Evolutionary conservation across 108 stramenopile species (phyloP), one percentile per base, ranked within the genome.

Genomic region (Aurantiochytrium sp.): DNA sequence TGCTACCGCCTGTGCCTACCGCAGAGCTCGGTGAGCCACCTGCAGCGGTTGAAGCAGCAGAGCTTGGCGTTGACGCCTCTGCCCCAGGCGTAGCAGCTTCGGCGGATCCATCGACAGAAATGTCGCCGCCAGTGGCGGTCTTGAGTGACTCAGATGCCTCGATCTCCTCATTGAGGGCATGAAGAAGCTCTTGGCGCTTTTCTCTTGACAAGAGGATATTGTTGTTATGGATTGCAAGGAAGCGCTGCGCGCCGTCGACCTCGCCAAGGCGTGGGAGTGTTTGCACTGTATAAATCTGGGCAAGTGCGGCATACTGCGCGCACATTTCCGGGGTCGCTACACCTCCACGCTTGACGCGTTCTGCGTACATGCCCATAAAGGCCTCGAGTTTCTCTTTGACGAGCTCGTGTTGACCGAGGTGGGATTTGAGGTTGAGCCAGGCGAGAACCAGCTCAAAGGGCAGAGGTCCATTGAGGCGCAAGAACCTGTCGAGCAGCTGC

Each of bases 391-490:
- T 47, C 51, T 83, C 76, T 45, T 83, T 83, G 45, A 83, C 76
- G 10, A 53, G 51, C 51, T 83, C 76, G 51, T 83, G 76, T 12
- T 83, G 76, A 12, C 51, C 51, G 6, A 83, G 28, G 49, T 47
- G 49, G 0, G 51, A 83, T 45, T 53, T 47, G 19, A 83, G 49
- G 23, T 83, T 83, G 51, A 83, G 76, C 76, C 76, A 83, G 19
- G 76, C 51, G 14, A 83, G 76, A 14, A 83, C 76, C 12, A 83
- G 76, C 76, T 83, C 76, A 53, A 83, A 83, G 6, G 76, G 76
- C n/a, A 83, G 76, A 14, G 76, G 76, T 12, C 76, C 76, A 83
- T 83, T 83, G n/a, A 53, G 76, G 43, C 28, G 12, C 19, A 83
- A 45, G 4, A 83, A 83, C 28, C 76, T 47, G n/a, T 83, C 76